These are phyloP conservation scores for Triangularia verruculosa DNA, from an alignment of 2,329 filamentous ascomycete genomes.

Conservation along the genomic window DNA sequence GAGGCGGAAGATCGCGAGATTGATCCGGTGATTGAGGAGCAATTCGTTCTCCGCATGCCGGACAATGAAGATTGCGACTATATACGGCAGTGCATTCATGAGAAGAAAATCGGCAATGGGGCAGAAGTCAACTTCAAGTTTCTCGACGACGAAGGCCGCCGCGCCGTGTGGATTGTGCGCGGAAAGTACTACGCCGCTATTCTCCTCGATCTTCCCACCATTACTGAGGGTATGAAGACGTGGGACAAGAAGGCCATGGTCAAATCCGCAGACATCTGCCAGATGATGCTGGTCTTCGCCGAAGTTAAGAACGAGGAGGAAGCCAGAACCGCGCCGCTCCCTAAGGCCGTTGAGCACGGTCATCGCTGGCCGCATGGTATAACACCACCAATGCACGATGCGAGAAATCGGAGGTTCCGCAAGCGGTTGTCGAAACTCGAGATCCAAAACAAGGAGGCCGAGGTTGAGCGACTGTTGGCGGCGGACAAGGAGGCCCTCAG, in stretches of 20 bases:
- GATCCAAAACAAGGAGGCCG: slow-evolving; percentile 78
- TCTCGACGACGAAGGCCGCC: slow-evolving; percentile 68
- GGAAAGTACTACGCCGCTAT: slow-evolving; percentile 71
- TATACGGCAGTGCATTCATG: slow-evolving; percentile 69
- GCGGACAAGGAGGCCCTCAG: slow-evolving; percentile 62
- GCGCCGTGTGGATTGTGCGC: slow-evolving; percentile 69
- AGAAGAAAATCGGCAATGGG: slow-evolving; percentile 76
- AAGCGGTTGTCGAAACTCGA: slow-evolving; percentile 79
- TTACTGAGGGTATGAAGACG: slow-evolving; percentile 88
- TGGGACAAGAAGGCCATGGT: slow-evolving; percentile 87
- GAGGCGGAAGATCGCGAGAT: slow-evolving; percentile 87
- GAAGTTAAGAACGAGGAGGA: slow-evolving; percentile 64
- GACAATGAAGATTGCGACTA: slow-evolving; percentile 85
- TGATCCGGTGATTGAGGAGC: slow-evolving; percentile 85
- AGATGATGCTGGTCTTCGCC: slow-evolving; percentile 81
- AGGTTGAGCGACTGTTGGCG: slow-evolving; percentile 70
- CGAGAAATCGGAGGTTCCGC: slow-evolving; percentile 76
- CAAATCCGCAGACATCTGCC: slow-evolving; percentile 83
- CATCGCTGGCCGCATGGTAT: slow-evolving; percentile 82
- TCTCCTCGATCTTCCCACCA: slow-evolving; percentile 79
- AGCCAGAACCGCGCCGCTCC: slow-evolving; percentile 64
- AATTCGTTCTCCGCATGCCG: slow-evolving; percentile 84
- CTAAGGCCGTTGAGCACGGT: slow-evolving; percentile 64
- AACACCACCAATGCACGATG: slow-evolving; percentile 84
- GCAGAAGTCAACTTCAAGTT: slow-evolving; percentile 80